Conservation (phyloP, 73 alveolate genomes). For the Breviolum minutum region DNA sequence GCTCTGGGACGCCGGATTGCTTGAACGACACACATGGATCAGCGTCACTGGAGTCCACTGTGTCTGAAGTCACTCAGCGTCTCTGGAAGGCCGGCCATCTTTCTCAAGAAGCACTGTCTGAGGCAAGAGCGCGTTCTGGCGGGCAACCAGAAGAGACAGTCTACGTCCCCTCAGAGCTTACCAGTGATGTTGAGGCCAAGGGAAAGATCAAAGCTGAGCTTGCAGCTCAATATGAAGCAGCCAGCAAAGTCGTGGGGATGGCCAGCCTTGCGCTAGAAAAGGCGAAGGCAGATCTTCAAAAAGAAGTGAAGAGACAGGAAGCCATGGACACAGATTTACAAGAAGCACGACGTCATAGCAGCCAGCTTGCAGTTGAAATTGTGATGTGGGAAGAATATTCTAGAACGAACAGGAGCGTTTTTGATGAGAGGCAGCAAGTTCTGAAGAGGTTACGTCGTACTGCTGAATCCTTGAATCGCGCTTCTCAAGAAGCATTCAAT, state of each 20-base stretch:
- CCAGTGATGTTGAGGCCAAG: background rate
- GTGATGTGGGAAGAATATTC: background rate
- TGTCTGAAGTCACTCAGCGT: constrained; percentile 8
- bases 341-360: constrained; percentile 4
- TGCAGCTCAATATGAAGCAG: background rate
- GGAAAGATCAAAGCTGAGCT: no score
- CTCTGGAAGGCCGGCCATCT: background rate
- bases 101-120: background rate
- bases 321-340: constrained; percentile 4
- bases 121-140: background rate
- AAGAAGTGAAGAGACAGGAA: constrained; percentile 2
- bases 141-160: background rate
- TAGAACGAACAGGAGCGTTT: background rate
- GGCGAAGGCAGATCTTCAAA: constrained; percentile 16
- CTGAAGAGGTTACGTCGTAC: background rate
- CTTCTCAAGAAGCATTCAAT: background rate
- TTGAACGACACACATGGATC: background rate
- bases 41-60: background rate
- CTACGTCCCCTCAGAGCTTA: constrained; percentile 38
- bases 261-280: background rate
- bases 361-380: background rate
- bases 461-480: background rate
- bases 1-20: background rate
- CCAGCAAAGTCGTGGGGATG: constrained; percentile 4
- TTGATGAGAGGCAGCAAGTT: background rate